Evolutionary conservation across 306 rosid genomes (phyloP), one percentile per base, ranked within the genome.

Genomic region (Hippophae tibetana): DNA sequence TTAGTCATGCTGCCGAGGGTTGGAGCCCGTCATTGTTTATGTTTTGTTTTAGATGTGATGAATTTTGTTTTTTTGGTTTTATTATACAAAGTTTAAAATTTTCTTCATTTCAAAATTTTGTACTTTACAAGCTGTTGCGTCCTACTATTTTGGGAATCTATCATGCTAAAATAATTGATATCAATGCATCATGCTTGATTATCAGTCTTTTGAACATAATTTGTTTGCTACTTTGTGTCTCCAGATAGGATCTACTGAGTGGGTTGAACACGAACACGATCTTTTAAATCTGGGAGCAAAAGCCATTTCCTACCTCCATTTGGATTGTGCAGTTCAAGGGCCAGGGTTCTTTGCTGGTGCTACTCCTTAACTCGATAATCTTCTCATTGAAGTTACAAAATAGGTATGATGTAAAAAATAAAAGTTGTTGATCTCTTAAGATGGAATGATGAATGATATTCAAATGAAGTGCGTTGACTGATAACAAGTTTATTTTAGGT

Each of bases 221-320:
- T 66, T 60, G 46, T 67, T 13, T 64, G 41, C 44, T 72, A 46
- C 12, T 3, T 63, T 38, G 5, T 11, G 42, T 57, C 18, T 31
- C n/a, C 65, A 92, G 98, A 84, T 87, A 57, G 98, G 98, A 72
- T 92, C 98, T 18, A 85, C 95, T 1, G 98, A 92, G 68, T 92
- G 98, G 98, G 98, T 92, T 65, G n/a, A n/a, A n/a, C n/a, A n/a
- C n/a, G 98, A 92, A 73, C 87, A 92, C 47, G 87, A 92, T 80
- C 82, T 87, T 56, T 61, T 78, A 68, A 87, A 83, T 78, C 78
- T 92, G 45, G 86, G 83, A 56, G 61, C 93, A 57, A 85, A 85
- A 80, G 90, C 92, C 9, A 81, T 92, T 41, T 89, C 95, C 44
- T 92, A 92, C 73, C 95, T 92, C 64, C 87, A 92, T 72, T 96